Percentiles rank a stretch among this genome's conserved stretches.
Evolutionary conservation across 208 protist species (phyloP).

Genomic region (Leptomonas pyrrhocoris): DNA sequence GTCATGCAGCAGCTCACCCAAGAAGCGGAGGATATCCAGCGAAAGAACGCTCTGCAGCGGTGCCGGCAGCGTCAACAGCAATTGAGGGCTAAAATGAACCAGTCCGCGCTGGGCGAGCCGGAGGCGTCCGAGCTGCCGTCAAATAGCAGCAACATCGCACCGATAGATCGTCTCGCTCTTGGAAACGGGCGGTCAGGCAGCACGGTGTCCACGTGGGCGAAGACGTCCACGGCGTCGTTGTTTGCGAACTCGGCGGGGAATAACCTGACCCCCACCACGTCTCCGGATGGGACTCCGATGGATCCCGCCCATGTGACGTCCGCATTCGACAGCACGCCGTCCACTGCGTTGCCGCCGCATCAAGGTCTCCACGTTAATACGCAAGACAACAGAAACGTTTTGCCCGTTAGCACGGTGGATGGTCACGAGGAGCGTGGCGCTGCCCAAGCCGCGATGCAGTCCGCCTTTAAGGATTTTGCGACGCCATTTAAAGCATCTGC

Average conservation of each 20-base stretch:
- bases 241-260: neutral
- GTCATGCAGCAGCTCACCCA: conserved; percentile 37
- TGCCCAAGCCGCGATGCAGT: no score
- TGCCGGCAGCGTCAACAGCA: conserved; percentile 36
- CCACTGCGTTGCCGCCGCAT: no score
- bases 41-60: conserved; percentile 34
- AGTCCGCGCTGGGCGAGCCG: neutral
- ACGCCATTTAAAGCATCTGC: neutral
- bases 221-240: neutral
- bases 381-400: no score
- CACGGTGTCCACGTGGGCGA: conserved; percentile 1
- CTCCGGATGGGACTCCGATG: no score
- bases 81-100: neutral
- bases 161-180: neutral
- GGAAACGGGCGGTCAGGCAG: neutral
- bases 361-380: no score
- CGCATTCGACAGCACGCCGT: no score
- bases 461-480: no score
- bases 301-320: no score
- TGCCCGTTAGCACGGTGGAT: neutral
- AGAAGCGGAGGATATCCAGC: conserved; percentile 46
- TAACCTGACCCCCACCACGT: no score
- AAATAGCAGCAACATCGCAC: neutral
- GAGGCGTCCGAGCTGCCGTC: neutral
- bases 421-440: no score